Base-by-base conservation (phyloP, 2,329 filamentous ascomycete species). In the Aspergillus chevalieri region DNA sequence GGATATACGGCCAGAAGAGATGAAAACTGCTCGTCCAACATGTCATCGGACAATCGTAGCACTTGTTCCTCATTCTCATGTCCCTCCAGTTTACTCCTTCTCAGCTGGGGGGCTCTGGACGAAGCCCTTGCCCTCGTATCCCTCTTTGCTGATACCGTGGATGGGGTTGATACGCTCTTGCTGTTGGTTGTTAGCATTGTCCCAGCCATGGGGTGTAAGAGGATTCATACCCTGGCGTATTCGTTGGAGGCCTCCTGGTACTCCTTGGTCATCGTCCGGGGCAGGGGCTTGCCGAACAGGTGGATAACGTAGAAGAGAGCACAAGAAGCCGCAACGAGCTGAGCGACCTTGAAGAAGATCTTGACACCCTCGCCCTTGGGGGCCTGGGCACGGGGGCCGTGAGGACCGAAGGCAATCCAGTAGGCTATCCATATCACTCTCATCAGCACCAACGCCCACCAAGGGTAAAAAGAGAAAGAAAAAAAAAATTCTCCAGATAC, bases 391-490 rank as follows among this genome's bases (percentile, higher is more conserved):
- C 93, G 92, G 63, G 93, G 93, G 51, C 93, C 93, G 75, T 98
- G 93, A 67, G 91, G 85, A 59, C 93, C 93, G 70, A 98, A 98
- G 60, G 93, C 91, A 68, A 98, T 95, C 86, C 88, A 98, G 84
- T 97, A 98, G 58, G 93, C 93, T 98, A 71, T 73, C 7, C 9
- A 19, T 38, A 19, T 14, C 38, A 21, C 17, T 14, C 10, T 21
- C 10, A 41, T 15, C 19, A 19, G 10, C 17, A 41, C 3, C 38
- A 41, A 22, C 5, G 4, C 17, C 38, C 5, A 12, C 19, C 26
- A 30, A 30, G 26, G 9, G 24, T 8, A 24, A 24, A 24, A 24
- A 24, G 7, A 10, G 5, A 3, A 12, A 30, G 12, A 30, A 26
- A 26, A 26, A 26, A 26, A 30, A 30, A 30, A 3, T 28, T 30